Conservation (phyloP, 768 basidiomycete species). For the Tricholoma matsutake region DNA sequence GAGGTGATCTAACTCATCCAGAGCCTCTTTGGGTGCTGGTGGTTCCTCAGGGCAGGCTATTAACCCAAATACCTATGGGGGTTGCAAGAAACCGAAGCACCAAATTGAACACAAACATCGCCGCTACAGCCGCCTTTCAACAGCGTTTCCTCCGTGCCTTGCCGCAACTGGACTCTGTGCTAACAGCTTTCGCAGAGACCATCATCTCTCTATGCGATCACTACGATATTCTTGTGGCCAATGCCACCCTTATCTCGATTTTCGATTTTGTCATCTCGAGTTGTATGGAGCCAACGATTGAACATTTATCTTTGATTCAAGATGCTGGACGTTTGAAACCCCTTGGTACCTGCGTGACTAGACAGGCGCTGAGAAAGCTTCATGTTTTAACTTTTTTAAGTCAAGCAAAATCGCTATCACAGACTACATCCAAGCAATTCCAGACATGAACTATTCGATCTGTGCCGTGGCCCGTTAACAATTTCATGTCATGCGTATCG, state of each 20-base stretch:
- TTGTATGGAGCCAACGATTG: slow-evolving; percentile 14
- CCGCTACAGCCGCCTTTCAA: slow-evolving; percentile 12
- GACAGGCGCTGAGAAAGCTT: slow-evolving; percentile 16
- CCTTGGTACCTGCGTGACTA: slow-evolving; percentile 20
- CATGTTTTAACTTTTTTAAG: slow-evolving; percentile 17
- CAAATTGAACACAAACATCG: neutral
- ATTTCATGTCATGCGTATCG: slow-evolving; percentile 21
- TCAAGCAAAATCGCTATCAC: slow-evolving; percentile 9
- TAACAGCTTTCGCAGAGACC: slow-evolving; percentile 11
- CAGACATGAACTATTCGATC: slow-evolving; percentile 20
- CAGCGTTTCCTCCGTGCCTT: slow-evolving; percentile 13
- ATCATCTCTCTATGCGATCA: neutral
- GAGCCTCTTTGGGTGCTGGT: too few relatives aligned
- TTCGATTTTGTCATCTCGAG: slow-evolving; percentile 17
- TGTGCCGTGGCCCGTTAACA: slow-evolving; percentile 15
- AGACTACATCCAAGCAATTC: slow-evolving; percentile 16
- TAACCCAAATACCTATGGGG: too few relatives aligned
- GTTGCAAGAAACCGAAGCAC: too few relatives aligned
- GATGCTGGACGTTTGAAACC: slow-evolving; percentile 12
- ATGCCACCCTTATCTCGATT: slow-evolving; percentile 15
- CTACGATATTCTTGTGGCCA: slow-evolving; percentile 11
- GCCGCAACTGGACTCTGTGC: slow-evolving; percentile 17
- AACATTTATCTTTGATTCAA: slow-evolving; percentile 1
- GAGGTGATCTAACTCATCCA: too few relatives aligned
- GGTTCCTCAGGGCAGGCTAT: too few relatives aligned